A percentile compares a stretch with the other conserved stretches of the same genome.
phyloP scores from a whole-genome alignment of 2,329 filamentous ascomycete species.

The Thielaviopsis musarum region DNA sequence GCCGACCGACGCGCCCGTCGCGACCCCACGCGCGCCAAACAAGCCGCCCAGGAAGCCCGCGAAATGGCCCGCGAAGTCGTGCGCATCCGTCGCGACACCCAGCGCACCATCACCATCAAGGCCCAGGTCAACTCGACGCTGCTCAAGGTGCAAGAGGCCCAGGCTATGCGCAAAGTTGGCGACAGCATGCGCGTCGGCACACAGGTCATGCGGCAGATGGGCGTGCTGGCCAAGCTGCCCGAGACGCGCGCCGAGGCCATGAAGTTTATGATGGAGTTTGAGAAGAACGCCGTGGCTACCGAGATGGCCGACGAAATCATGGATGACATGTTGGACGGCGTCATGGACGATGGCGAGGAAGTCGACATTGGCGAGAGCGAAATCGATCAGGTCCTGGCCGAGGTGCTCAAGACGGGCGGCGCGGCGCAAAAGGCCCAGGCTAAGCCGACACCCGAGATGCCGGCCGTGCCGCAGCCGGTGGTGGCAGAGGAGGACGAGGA shows the following conservation, averaged over 20 bases:
- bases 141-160: slow-evolving; percentile 96
- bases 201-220: slow-evolving; percentile 94
- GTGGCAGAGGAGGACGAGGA: slow-evolving; percentile 42
- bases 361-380: slow-evolving; percentile 48
- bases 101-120: slow-evolving; percentile 67
- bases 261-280: slow-evolving; percentile 75
- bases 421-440: slow-evolving; percentile 33
- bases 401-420: slow-evolving; percentile 71
- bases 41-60: slow-evolving; percentile 68
- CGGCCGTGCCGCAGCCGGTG: slow-evolving; percentile 32
- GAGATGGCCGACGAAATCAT: slow-evolving; percentile 87
- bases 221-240: slow-evolving; percentile 65
- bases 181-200: slow-evolving; percentile 74
- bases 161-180: slow-evolving; percentile 89
- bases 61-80: slow-evolving; percentile 81
- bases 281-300: slow-evolving; percentile 92
- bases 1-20: slow-evolving; percentile 67
- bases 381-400: slow-evolving; percentile 82
- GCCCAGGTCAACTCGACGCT: slow-evolving; percentile 84
- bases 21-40: slow-evolving; percentile 60
- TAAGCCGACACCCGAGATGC: slow-evolving; percentile 37
- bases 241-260: slow-evolving; percentile 70
- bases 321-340: slow-evolving; percentile 54
- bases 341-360: slow-evolving; percentile 39
- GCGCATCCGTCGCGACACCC: slow-evolving; percentile 57